phyloP scores from a whole-genome alignment of 108 stramenopile species.

The Nitzschia putrida region DNA sequence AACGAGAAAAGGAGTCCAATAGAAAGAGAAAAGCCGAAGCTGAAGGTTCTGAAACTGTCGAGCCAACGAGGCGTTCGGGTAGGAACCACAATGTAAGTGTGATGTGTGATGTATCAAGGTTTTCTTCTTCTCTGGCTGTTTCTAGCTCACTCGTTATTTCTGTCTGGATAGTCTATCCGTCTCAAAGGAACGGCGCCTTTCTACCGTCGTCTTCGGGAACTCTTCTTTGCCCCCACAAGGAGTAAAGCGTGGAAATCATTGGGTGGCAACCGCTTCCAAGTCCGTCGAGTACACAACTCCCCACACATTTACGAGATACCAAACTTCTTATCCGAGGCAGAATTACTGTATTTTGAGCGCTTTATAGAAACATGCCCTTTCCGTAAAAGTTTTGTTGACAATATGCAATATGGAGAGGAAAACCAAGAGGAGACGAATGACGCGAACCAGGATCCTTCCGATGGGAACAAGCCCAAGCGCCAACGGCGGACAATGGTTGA shows the following conservation, averaged over 20 bases:
- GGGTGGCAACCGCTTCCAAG: conserved; percentile 19
- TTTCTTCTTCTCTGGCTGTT: too few species aligned
- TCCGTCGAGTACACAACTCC: conserved; percentile 23
- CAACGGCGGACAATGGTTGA: conserved; percentile 34
- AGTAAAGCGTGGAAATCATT: conserved; percentile 6
- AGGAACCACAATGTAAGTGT: conserved; percentile 28
- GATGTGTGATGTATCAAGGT: neutral
- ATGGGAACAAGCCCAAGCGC: conserved; percentile 8
- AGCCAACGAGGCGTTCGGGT: conserved; percentile 16
- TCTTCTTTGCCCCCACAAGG: conserved; percentile 19
- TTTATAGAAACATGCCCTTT: conserved; percentile 32
- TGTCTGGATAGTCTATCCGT: neutral
- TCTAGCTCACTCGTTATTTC: neutral
- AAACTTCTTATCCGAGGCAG: conserved; percentile 59
- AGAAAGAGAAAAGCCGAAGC: neutral
- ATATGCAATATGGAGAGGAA: conserved; percentile 20
- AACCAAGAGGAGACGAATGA: neutral
- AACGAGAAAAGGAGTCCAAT: neutral
- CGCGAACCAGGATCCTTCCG: neutral
- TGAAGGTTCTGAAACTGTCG: neutral
- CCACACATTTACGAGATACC: conserved; percentile 66
- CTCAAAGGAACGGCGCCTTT: conserved; percentile 18
- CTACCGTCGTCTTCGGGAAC: conserved; percentile 20
- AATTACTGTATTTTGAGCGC: conserved; percentile 49
- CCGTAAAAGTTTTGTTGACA: conserved; percentile 56